Conservation (phyloP, 2,329 filamentous ascomycete genomes). For the Nothophaeocryptopus gaeumannii region DNA sequence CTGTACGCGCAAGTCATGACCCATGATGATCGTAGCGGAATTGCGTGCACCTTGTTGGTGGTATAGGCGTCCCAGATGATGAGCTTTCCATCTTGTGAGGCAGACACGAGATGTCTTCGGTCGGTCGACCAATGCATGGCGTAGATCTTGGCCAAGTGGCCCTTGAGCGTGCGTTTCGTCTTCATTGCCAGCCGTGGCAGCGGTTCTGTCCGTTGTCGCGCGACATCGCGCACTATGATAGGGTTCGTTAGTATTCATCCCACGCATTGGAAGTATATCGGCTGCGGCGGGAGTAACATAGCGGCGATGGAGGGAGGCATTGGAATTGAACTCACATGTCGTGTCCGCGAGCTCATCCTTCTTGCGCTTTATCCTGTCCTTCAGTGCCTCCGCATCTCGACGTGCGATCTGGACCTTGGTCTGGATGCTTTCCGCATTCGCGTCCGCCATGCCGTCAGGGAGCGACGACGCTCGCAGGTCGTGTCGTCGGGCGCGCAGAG, state of each 20-base stretch:
- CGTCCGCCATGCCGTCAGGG: conserved; percentile 44
- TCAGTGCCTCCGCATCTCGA: conserved; percentile 88
- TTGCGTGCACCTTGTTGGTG: conserved; percentile 98
- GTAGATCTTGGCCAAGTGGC: conserved; percentile 98
- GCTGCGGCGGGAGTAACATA: neutral
- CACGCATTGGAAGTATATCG: neutral
- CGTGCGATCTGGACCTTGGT: conserved; percentile 86
- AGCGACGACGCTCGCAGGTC: conserved; percentile 20
- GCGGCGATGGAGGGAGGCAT: conserved; percentile 4
- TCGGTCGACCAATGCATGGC: conserved; percentile 99
- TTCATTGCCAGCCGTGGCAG: conserved; percentile 96
- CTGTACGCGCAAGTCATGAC: conserved; percentile 99
- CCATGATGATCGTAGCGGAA: conserved; percentile 95
- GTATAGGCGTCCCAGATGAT: conserved; percentile 99
- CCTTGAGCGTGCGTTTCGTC: conserved; percentile 93
- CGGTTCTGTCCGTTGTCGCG: conserved; percentile 85
- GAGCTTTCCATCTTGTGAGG: conserved; percentile 97
- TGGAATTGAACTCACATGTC: conserved; percentile 68
- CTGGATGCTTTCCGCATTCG: conserved; percentile 51
- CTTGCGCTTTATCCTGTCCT: conserved; percentile 68
- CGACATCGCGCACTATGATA: conserved; percentile 77
- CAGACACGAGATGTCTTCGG: conserved; percentile 91
- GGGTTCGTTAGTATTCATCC: conserved; percentile 25
- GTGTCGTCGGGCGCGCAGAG: conserved; percentile 11
- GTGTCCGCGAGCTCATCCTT: conserved; percentile 99